A percentile compares a stretch with the other conserved stretches of the same genome.
These are phyloP conservation scores for Seiridium cupressi DNA, from an alignment of 2,329 filamentous ascomycete species.

Conservation along the genomic window DNA sequence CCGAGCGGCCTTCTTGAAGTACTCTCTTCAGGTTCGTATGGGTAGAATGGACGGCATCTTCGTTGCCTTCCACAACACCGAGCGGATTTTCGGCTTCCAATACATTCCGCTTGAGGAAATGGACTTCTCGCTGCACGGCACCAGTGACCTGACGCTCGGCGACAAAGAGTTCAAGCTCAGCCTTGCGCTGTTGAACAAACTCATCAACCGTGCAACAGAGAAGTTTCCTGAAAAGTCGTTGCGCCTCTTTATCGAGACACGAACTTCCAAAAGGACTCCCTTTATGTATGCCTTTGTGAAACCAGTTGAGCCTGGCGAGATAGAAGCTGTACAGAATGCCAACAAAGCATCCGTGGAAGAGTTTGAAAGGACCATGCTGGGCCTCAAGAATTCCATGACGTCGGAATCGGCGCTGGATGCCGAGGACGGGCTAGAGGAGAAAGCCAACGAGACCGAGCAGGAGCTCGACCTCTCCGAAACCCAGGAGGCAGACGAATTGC, in stretches of 20 bases:
- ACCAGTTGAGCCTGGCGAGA: slow-evolving; percentile 72
- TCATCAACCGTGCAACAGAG: slow-evolving; percentile 71
- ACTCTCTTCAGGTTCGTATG: slow-evolving; percentile 94
- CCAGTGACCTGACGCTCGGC: slow-evolving; percentile 63
- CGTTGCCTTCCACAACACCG: slow-evolving; percentile 91
- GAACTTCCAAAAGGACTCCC: slow-evolving; percentile 48
- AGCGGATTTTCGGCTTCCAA: slow-evolving; percentile 96
- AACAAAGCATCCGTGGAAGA: slow-evolving; percentile 64
- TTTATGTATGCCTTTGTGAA: slow-evolving; percentile 91
- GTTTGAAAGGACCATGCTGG: slow-evolving; percentile 65
- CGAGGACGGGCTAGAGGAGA: slow-evolving; percentile 24
- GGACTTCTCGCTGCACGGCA: slow-evolving; percentile 86
- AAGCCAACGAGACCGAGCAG: slow-evolving; percentile 21
- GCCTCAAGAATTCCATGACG: slow-evolving; percentile 33
- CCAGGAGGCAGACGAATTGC: slow-evolving; percentile 15
- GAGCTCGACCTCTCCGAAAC: slow-evolving; percentile 18
- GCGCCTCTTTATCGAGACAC: slow-evolving; percentile 79
- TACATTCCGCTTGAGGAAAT: slow-evolving; percentile 86
- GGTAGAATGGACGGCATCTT: slow-evolving; percentile 99
- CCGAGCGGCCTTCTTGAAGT: slow-evolving; percentile 89
- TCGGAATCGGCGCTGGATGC: background rate
- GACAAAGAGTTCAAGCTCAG: slow-evolving; percentile 85
- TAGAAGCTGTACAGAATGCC: slow-evolving; percentile 69
- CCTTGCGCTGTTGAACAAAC: slow-evolving; percentile 73
- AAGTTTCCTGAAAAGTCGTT: slow-evolving; percentile 76